Base-by-base conservation (phyloP, 768 basidiomycete species). In the Podaxis sp. region DNA sequence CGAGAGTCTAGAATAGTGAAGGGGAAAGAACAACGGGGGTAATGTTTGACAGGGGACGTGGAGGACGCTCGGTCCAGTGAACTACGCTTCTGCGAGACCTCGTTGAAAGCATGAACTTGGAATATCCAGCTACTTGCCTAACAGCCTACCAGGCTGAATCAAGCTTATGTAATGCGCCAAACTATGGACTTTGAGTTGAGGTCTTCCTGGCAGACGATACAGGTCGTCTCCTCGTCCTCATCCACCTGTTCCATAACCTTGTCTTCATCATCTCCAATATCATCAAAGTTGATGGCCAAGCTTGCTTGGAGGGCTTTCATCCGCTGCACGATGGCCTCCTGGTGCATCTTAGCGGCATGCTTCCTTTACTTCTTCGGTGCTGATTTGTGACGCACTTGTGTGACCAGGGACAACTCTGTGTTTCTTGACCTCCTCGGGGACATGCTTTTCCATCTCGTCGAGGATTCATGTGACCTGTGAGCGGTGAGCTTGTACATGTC, bases 181-280 rank as follows among this genome's bases (percentile, higher is more conserved):
- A 99, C 0, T 91, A 73, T 30, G 84, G 82, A 15, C 82, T 75
- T 2, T 2, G 82, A 71, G 66, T 86, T 90, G 56, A 98, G 84
- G 64, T 95, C 93, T 71, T 99, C 97, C 72, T 99, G 97, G 68
- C 97, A 99, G 10, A 99, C 95, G 65, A 99, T 99, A 71, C 97
- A 99, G 17, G 89, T 90, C 2, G 33, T 24, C 28, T 56, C 44
- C 7, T 82, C 71, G 22, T 80, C 70, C 52, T 80, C 78, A 17
- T 82, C 82, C 1, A 74, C 76, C 7, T 81, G 76, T 8, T 83
- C 82, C 64, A 67, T 84, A 5, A 84, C 82, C 1, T 92, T 92
- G 5, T 88, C 89, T 4, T 86, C 88, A 17, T 87, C 86, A 37
- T 90, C 90, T 24, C 85, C 83, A 2, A 78, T 80, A 56, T 92